A percentile compares a stretch with the other conserved stretches of the same genome.
These are phyloP conservation scores for Phytophthora agathidicida DNA, from an alignment of 352 stramenopile genomes.

Conservation along the genomic window DNA sequence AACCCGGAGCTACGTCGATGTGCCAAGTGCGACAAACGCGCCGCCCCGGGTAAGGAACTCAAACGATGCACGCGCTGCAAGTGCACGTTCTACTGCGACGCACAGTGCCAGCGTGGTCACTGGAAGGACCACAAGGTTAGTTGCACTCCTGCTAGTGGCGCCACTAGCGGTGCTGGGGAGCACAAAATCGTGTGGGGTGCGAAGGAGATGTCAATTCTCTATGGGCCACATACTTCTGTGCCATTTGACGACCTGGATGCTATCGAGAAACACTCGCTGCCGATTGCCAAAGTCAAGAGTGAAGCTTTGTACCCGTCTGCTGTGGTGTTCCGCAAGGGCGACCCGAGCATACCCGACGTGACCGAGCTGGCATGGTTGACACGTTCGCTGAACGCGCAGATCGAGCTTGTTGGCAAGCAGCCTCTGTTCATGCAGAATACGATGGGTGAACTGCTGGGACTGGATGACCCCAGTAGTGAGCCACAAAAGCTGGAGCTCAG, in stretches of 20 bases:
- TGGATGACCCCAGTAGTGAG: constrained; percentile 50
- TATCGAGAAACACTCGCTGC: constrained; percentile 62
- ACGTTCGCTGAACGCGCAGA: constrained; percentile 64
- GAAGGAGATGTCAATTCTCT: constrained; percentile 87
- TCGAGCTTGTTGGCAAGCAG: constrained; percentile 70
- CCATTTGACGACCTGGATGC: constrained; percentile 83
- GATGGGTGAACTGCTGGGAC: constrained; percentile 61
- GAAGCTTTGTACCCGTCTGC: constrained; percentile 70
- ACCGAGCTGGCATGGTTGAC: constrained; percentile 77
- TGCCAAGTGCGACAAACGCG: constrained; percentile 81
- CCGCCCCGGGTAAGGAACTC: constrained; percentile 54
- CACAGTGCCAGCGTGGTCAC: constrained; percentile 71
- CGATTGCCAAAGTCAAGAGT: constrained; percentile 50
- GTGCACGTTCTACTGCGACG: constrained; percentile 85
- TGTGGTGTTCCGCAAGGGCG: constrained; percentile 76
- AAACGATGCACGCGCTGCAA: constrained; percentile 87
- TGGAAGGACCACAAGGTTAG: constrained; percentile 89
- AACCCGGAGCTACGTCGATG: constrained; percentile 75
- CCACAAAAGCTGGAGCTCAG: constrained; percentile 64
- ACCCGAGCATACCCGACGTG: constrained; percentile 63
- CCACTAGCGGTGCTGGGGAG: constrained; percentile 27
- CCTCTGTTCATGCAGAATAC: constrained; percentile 76
- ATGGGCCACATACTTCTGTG: constrained; percentile 65
- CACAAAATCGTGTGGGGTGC: constrained; percentile 76
- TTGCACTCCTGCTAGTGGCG: constrained; percentile 53